These are phyloP conservation scores for Leptographium radiaticola DNA, from an alignment of 2,329 filamentous ascomycete genomes.

Conservation along the genomic window DNA sequence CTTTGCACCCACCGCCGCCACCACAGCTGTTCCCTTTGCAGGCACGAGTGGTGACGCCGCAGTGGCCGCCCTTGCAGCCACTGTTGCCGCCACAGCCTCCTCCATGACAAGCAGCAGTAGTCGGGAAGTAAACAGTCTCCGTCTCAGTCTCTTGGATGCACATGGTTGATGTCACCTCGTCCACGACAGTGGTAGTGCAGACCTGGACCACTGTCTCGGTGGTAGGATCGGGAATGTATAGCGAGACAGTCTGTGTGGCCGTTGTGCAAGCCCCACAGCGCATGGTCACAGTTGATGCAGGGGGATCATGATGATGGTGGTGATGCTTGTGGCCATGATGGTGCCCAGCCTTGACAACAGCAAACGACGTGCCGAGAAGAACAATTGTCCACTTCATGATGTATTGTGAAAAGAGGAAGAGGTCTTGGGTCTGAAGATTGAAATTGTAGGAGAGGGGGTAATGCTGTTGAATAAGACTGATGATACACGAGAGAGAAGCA, in stretches of 20 bases:
- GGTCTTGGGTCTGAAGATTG: neutral
- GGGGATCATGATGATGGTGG: neutral
- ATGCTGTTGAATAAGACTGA: slow-evolving; percentile 6
- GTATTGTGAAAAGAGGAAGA: neutral
- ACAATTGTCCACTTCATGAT: slow-evolving; percentile 10
- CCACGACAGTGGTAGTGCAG: neutral
- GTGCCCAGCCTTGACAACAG: slow-evolving; percentile 4
- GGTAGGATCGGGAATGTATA: neutral
- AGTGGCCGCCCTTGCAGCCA: neutral
- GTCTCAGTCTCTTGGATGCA: neutral
- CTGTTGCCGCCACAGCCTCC: too few relatives aligned
- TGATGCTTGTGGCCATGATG: slow-evolving; percentile 1
- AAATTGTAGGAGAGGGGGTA: slow-evolving; percentile 1
- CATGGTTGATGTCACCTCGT: neutral
- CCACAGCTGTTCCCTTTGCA: neutral
- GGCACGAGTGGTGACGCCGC: neutral
- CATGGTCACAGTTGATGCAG: neutral
- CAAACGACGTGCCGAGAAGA: slow-evolving; percentile 6
- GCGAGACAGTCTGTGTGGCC: neutral
- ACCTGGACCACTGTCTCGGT: neutral
- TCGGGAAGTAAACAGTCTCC: neutral
- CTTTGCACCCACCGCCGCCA: neutral
- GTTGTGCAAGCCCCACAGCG: slow-evolving; percentile 1
- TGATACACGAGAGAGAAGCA: neutral
- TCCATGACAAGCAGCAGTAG: neutral